phyloP scores from a whole-genome alignment of 805 yeast genomes.

The Saccharomycopsis olivae region DNA sequence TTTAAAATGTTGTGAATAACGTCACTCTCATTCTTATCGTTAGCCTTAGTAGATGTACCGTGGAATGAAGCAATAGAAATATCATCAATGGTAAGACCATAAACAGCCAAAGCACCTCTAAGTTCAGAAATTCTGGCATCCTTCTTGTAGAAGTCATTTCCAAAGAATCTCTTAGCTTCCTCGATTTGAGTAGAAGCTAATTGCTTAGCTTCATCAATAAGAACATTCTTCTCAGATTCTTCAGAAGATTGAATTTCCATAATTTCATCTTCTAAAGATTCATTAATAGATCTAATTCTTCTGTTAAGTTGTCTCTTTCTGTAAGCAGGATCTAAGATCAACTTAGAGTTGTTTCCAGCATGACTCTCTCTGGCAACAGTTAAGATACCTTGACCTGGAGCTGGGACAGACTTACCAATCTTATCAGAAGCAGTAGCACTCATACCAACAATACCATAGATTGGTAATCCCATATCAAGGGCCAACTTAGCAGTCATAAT shows the following conservation, averaged over 20 bases:
- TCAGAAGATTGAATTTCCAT: slow-evolving; percentile 38
- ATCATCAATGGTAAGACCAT: slow-evolving; percentile 88
- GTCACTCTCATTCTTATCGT: slow-evolving; percentile 95
- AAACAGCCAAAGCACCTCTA: slow-evolving; percentile 94
- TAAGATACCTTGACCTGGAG: slow-evolving; percentile 99
- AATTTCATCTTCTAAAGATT: slow-evolving; percentile 61
- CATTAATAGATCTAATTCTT: slow-evolving; percentile 75
- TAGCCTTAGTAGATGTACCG: slow-evolving; percentile 98
- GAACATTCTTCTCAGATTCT: slow-evolving; percentile 39
- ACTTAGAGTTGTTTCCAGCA: slow-evolving; percentile 32
- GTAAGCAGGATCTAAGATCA: slow-evolving; percentile 80
- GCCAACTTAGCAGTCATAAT: slow-evolving; percentile 94
- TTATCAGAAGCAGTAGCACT: slow-evolving; percentile 97
- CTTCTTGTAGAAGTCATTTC: slow-evolving; percentile 83
- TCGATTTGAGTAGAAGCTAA: slow-evolving; percentile 78
- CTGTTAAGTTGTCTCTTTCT: slow-evolving; percentile 82
- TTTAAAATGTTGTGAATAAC: slow-evolving; percentile 87
- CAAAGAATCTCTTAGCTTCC: slow-evolving; percentile 89
- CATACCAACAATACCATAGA: slow-evolving; percentile 88
- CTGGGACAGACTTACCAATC: slow-evolving; percentile 98
- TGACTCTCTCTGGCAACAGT: slow-evolving; percentile 95
- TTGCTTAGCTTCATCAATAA: slow-evolving; percentile 71
- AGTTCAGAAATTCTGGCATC: slow-evolving; percentile 95
- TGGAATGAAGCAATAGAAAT: slow-evolving; percentile 97
- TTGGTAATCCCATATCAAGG: slow-evolving; percentile 97